phyloP scores from a whole-genome alignment of 371 early-diverging fungal species.

The Batkoa obscura region DNA sequence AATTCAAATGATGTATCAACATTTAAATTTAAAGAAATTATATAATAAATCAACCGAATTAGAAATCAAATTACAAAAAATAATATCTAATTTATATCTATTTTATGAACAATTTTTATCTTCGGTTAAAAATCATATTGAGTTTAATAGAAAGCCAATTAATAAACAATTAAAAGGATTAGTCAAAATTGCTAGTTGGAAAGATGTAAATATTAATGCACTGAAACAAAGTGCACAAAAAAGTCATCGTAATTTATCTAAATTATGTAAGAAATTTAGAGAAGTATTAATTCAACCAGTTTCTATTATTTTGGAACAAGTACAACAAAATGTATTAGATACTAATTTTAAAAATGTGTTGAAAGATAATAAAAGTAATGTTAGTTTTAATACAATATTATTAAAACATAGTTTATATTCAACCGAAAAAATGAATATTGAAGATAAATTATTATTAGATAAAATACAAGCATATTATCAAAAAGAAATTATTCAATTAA shows the following conservation, averaged over 20 bases:
- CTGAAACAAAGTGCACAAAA: conserved; percentile 73
- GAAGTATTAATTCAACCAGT: conserved; percentile 43
- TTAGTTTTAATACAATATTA: not conserved
- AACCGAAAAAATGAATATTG: too few species aligned
- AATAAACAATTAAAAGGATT: conserved; percentile 76
- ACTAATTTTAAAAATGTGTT: conserved; percentile 4
- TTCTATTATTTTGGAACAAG: conserved; percentile 12
- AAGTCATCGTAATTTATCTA: conserved; percentile 76
- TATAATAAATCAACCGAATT: conserved; percentile 4
- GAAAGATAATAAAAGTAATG: not conserved
- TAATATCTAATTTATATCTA: conserved; percentile 26
- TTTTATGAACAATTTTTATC: conserved; percentile 65
- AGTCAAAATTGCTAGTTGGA: conserved; percentile 90
- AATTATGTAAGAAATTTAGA: conserved; percentile 73
- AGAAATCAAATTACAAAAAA: conserved; percentile 11
- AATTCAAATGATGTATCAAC: conserved; percentile 47
- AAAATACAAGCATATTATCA: not conserved
- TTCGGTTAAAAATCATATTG: conserved; percentile 28
- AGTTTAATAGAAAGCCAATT: conserved; percentile 46
- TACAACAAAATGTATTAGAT: conserved; percentile 12
- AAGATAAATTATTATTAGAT: not conserved
- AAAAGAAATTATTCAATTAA: not conserved
- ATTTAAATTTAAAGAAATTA: conserved; percentile 22
- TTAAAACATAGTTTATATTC: not conserved
- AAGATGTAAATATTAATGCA: conserved; percentile 90